These are phyloP conservation scores for Paecilomyces dactylethromorphus DNA, from an alignment of 2,329 filamentous ascomycete genomes.

Conservation along the genomic window DNA sequence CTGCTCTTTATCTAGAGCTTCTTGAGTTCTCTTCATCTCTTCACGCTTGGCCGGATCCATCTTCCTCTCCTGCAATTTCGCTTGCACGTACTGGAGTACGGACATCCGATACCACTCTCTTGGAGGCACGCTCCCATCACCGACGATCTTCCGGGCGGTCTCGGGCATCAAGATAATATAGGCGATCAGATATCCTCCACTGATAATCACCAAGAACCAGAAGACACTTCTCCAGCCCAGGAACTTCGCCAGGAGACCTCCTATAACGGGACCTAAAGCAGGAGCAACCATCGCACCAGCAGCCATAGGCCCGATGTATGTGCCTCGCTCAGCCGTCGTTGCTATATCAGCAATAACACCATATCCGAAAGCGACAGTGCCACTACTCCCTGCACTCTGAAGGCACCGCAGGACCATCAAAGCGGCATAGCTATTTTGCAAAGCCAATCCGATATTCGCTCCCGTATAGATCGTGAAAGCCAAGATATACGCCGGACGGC, in stretches of 20 bases:
- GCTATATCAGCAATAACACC: conserved; percentile 68
- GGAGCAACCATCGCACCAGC: conserved; percentile 48
- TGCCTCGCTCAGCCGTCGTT: conserved; percentile 62
- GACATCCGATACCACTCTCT: conserved; percentile 10
- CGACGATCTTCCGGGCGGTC: conserved; percentile 34
- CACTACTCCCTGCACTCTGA: conserved; percentile 59
- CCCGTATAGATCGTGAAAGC: conserved; percentile 41
- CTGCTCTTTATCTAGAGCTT: background rate
- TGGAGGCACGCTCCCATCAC: conserved; percentile 23
- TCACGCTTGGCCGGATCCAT: background rate
- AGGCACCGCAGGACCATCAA: conserved; percentile 56
- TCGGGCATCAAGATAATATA: conserved; percentile 52
- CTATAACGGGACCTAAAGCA: conserved; percentile 54
- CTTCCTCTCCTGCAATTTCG: background rate
- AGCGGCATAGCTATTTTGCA: conserved; percentile 53
- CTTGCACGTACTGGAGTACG: conserved; percentile 16
- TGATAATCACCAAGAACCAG: conserved; percentile 58
- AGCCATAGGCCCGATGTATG: conserved; percentile 64
- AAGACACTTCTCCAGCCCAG: conserved; percentile 64
- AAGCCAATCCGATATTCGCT: conserved; percentile 54
- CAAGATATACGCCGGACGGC: conserved; percentile 56
- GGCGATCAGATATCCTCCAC: conserved; percentile 45
- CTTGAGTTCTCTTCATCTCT: background rate
- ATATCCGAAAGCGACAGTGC: conserved; percentile 63
- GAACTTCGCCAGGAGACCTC: conserved; percentile 57